Conservation (phyloP, 2,329 filamentous ascomycete genomes). For the Ascochyta viciae-villosae region DNA sequence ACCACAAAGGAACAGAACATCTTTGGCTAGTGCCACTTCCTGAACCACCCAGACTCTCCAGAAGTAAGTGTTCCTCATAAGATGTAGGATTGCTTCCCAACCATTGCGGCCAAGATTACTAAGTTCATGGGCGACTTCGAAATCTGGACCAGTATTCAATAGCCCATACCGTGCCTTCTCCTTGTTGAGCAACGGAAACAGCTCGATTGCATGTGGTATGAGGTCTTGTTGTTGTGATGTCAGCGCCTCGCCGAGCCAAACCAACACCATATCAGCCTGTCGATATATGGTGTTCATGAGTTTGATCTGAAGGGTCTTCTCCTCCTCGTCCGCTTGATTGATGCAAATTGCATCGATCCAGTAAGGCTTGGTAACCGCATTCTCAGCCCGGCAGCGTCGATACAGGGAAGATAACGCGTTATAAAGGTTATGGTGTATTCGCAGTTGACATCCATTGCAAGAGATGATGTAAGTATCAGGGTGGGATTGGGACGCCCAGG, state of each 20-base stretch:
- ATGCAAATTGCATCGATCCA: slow-evolving; percentile 26
- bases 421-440: slow-evolving; percentile 4
- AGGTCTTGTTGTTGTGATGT: not conserved
- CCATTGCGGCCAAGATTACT: slow-evolving; percentile 5
- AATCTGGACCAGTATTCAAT: not conserved
- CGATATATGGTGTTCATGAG: slow-evolving; percentile 19
- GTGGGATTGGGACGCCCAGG: slow-evolving; percentile 2
- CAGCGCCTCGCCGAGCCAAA: slow-evolving; percentile 11
- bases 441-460: slow-evolving; percentile 6
- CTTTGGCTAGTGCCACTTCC: slow-evolving; percentile 1
- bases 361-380: not conserved
- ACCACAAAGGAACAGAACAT: slow-evolving; percentile 1
- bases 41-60: slow-evolving; percentile 3
- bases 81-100: slow-evolving; percentile 4
- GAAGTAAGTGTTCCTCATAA: slow-evolving; percentile 2
- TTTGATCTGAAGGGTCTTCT: slow-evolving; percentile 15
- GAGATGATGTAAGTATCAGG: not conserved
- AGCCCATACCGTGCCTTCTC: not conserved
- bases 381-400: not conserved
- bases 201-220: slow-evolving; percentile 1
- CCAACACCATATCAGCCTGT: slow-evolving; percentile 9
- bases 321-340: slow-evolving; percentile 20
- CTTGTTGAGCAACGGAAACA: not conserved
- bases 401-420: slow-evolving; percentile 2
- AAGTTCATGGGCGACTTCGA: not conserved